Evolutionary conservation across 257 asterid genomes (phyloP).

Genomic region (Solanum tacnaense): DNA sequence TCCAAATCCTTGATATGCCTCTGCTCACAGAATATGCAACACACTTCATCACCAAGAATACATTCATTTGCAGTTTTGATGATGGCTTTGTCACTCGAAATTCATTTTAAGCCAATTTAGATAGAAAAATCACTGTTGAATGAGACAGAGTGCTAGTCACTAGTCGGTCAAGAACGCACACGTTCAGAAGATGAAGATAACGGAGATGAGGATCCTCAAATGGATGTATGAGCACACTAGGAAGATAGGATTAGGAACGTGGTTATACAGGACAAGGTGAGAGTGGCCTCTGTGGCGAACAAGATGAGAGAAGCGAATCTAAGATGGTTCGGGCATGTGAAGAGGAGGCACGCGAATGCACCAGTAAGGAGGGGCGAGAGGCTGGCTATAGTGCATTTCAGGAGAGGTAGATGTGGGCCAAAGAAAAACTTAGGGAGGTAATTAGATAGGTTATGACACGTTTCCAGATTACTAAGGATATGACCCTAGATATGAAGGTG

Average conservation of each 20-base stretch:
- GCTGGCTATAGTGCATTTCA: background rate
- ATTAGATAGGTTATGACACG: background rate
- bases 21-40: background rate
- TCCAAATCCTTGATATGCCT: background rate
- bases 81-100: background rate
- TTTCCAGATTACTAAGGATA: background rate
- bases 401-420: background rate
- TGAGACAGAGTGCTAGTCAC: background rate
- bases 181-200: background rate
- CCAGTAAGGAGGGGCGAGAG: background rate
- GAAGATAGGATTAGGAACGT: background rate
- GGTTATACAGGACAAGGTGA: background rate
- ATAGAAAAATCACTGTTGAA: background rate
- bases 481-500: background rate
- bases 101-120: background rate
- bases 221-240: background rate
- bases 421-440: background rate
- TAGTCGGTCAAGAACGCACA: background rate
- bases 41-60: background rate
- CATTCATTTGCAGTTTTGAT: background rate
- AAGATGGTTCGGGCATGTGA: background rate
- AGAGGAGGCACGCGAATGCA: background rate
- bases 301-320: background rate
- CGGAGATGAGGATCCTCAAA: background rate
- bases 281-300: background rate